A percentile compares a stretch with the other conserved stretches of the same genome.
Evolutionary conservation across 805 yeast species (phyloP).

Genomic region (Wickerhamiella musiphila): DNA sequence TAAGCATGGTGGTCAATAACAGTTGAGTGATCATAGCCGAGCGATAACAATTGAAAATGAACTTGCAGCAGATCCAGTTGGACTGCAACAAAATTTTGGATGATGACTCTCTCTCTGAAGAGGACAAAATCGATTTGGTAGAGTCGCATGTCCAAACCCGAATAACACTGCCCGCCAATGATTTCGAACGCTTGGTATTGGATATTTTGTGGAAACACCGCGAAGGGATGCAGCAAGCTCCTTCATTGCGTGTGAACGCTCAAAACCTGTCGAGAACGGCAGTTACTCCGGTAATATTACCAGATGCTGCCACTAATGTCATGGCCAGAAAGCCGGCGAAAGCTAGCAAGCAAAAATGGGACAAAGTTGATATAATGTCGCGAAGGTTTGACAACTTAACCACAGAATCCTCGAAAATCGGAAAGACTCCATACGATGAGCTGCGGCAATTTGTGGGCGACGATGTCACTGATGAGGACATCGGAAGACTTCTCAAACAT

Average conservation of each 20-base stretch:
- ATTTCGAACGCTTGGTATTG: constrained; percentile 23
- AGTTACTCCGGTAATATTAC: constrained; percentile 5
- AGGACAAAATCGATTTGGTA: constrained; percentile 25
- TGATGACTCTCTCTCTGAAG: constrained; percentile 21
- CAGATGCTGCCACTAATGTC: constrained; percentile 3
- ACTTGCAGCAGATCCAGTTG: not conserved
- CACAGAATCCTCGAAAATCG: not conserved
- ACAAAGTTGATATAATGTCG: constrained; percentile 1
- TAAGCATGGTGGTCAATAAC: no score
- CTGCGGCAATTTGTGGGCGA: constrained; percentile 22
- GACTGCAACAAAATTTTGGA: constrained; percentile 21
- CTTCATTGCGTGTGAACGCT: no score
- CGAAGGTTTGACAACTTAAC: not conserved
- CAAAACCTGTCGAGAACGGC: no score
- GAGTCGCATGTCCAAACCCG: constrained; percentile 23
- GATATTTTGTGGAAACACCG: constrained; percentile 28
- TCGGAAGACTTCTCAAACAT: constrained; percentile 23
- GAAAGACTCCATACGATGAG: constrained; percentile 23
- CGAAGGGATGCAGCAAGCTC: no score
- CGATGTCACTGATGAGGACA: constrained; percentile 19
- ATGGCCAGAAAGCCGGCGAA: constrained; percentile 1
- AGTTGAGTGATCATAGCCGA: no score
- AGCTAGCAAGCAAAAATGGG: constrained; percentile 6
- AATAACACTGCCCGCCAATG: no score
- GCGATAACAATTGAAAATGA: no score